Evolutionary conservation across 441 rosid species (phyloP).

Genomic region (Arabidopsis hybrid): DNA sequence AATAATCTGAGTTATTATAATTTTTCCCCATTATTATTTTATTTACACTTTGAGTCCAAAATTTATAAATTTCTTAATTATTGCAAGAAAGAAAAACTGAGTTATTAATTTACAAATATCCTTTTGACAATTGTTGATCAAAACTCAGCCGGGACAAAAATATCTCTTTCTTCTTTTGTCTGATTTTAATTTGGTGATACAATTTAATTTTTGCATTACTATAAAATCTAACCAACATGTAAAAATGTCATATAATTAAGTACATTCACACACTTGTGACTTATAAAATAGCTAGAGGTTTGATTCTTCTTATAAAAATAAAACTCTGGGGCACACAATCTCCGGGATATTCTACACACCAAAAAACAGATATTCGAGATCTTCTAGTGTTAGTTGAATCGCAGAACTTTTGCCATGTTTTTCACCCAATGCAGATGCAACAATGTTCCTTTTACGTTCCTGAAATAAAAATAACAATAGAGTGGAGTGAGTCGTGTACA

Average conservation of each 20-base stretch:
- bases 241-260: background rate
- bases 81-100: too few relatives aligned
- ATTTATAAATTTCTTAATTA: too few relatives aligned
- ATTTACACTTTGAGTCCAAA: too few relatives aligned
- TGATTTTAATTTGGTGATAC: background rate
- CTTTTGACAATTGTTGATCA: too few relatives aligned
- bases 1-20: too few relatives aligned
- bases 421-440: slow-evolving; percentile 96
- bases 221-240: slow-evolving; percentile 21
- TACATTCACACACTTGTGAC: slow-evolving; percentile 21
- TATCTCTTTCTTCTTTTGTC: slow-evolving; percentile 11
- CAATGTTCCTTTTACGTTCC: slow-evolving; percentile 92
- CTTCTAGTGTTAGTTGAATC: slow-evolving; percentile 74
- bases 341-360: slow-evolving; percentile 37
- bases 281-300: too few relatives aligned
- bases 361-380: slow-evolving; percentile 66
- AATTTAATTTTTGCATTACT: background rate
- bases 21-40: too few relatives aligned
- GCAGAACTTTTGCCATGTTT: slow-evolving; percentile 73
- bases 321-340: background rate
- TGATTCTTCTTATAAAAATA: too few relatives aligned
- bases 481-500: background rate
- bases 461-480: slow-evolving; percentile 32
- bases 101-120: too few relatives aligned
- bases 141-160: background rate